These are phyloP conservation scores for Yamadazyma siamensis DNA, from an alignment of 1,139 yeast species.

Conservation along the genomic window DNA sequence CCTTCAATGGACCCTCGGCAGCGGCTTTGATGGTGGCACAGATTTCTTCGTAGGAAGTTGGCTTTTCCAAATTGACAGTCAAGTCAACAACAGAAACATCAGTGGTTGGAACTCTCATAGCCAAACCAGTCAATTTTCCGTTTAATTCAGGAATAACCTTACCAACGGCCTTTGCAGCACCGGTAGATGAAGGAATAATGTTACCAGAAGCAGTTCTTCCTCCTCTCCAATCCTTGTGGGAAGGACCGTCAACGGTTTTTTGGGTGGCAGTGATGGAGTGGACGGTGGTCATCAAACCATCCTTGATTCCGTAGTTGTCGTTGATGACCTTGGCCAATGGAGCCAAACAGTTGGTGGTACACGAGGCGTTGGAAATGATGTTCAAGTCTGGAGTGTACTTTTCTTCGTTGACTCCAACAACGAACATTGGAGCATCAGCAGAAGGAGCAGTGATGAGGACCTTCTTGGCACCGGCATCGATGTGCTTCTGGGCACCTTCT, in stretches of 20 bases:
- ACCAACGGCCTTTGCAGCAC: constrained; percentile 86
- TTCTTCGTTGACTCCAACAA: constrained; percentile 69
- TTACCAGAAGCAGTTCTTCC: constrained; percentile 81
- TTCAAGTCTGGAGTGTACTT: constrained; percentile 59
- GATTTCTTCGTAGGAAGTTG: constrained; percentile 66
- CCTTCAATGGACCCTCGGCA: constrained; percentile 61
- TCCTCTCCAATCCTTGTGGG: constrained; percentile 86
- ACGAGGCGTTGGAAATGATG: constrained; percentile 73
- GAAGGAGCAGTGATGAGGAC: constrained; percentile 80
- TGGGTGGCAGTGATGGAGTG: constrained; percentile 82
- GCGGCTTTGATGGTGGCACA: constrained; percentile 62
- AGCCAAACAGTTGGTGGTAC: constrained; percentile 81
- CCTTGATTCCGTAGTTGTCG: constrained; percentile 68
- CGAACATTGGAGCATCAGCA: constrained; percentile 77
- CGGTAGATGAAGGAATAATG: constrained; percentile 79
- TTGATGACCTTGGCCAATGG: constrained; percentile 74
- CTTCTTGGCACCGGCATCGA: constrained; percentile 78
- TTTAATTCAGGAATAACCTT: constrained; percentile 74
- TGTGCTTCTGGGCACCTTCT: constrained; percentile 68
- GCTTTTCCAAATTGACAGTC: constrained; percentile 48
- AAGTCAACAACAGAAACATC: constrained; percentile 59
- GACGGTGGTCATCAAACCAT: constrained; percentile 79
- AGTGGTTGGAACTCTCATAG: constrained; percentile 75
- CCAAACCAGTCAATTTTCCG: constrained; percentile 78
- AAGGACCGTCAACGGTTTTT: constrained; percentile 81